A percentile compares a stretch with the other conserved stretches of the same genome.
Evolutionary conservation across 75 land plant species (phyloP).

Genomic region (Cupressus sempervirens): DNA sequence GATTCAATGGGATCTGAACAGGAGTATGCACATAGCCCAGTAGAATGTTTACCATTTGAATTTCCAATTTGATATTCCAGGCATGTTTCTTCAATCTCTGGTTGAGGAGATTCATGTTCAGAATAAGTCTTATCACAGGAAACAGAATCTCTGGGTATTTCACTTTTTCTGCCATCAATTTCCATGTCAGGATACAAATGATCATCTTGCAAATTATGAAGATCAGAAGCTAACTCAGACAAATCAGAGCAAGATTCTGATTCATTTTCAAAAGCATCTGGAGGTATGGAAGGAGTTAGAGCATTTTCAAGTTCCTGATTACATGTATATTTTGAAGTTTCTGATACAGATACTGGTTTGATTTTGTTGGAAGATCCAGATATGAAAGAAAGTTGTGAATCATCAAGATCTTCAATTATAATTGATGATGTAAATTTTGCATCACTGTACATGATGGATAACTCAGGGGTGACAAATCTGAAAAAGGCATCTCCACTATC

Average conservation of each 20-base stretch:
- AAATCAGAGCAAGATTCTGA: background rate
- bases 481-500: conserved; percentile 5
- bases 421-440: background rate
- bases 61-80: background rate
- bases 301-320: background rate
- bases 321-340: background rate
- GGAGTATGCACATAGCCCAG: background rate
- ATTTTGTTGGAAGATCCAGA: background rate
- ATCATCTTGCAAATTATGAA: background rate
- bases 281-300: background rate
- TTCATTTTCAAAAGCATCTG: background rate
- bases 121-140: background rate
- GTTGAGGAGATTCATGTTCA: background rate
- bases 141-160: background rate
- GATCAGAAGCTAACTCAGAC: conserved; percentile 7
- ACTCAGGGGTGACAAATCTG: background rate
- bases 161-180: background rate
- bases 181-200: background rate
- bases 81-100: background rate
- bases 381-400: background rate
- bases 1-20: background rate
- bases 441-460: conserved; percentile 10
- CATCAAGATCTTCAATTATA: background rate
- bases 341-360: background rate
- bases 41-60: background rate